Evolutionary conservation across 225 moss, liverwort and hornwort genomes (phyloP).

Genomic region (Physcomitrium patens): DNA sequence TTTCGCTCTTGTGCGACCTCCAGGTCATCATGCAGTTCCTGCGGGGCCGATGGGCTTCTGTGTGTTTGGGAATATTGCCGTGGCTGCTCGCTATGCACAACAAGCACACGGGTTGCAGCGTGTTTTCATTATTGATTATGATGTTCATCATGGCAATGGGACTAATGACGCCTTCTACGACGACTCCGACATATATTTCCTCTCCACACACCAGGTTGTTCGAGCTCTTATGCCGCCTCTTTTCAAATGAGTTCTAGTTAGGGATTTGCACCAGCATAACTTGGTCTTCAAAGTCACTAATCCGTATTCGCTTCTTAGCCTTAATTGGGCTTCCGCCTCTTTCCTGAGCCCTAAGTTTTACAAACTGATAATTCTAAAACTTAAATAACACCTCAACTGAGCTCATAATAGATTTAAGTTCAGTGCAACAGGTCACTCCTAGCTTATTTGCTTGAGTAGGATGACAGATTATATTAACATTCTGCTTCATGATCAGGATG

Average conservation of each 20-base stretch:
- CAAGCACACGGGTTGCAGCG: slow-evolving; percentile 63
- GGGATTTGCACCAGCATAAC: neutral
- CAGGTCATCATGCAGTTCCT: slow-evolving; percentile 93
- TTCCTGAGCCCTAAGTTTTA: neutral
- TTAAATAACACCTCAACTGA: slow-evolving; percentile 1
- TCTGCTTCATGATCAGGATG: slow-evolving; percentile 55
- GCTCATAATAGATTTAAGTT: neutral
- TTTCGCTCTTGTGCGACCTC: slow-evolving; percentile 90
- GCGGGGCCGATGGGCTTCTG: slow-evolving; percentile 97
- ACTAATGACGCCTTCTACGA: slow-evolving; percentile 85
- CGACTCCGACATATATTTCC: slow-evolving; percentile 83
- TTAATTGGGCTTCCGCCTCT: slow-evolving; percentile 21
- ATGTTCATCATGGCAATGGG: slow-evolving; percentile 97
- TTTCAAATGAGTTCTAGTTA: neutral
- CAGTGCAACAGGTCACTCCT: neutral
- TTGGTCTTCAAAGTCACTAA: neutral
- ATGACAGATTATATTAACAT: slow-evolving; percentile 19
- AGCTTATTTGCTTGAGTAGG: slow-evolving; percentile 13
- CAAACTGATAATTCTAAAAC: neutral
- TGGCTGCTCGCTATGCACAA: slow-evolving; percentile 93
- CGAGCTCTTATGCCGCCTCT: slow-evolving; percentile 15
- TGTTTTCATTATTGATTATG: slow-evolving; percentile 76
- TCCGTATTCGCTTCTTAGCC: neutral
- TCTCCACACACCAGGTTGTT: slow-evolving; percentile 86
- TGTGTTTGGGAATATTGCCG: slow-evolving; percentile 93